phyloP scores from a whole-genome alignment of 2,329 filamentous ascomycete species.

The Aspergillus proliferans region DNA sequence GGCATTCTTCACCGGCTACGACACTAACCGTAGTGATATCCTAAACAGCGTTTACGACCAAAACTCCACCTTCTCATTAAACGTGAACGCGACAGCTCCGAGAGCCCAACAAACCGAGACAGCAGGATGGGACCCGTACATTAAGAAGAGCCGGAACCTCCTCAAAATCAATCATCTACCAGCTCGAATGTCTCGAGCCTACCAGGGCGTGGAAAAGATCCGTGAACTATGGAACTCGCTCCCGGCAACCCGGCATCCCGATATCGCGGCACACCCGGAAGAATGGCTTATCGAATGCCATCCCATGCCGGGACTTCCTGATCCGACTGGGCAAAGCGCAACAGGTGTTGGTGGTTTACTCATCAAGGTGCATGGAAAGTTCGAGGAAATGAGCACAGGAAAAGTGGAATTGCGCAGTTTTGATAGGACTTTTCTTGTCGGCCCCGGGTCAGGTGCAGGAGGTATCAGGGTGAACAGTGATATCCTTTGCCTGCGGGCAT shows the following conservation, averaged over 20 bases:
- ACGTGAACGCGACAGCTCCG: slow-evolving; percentile 60
- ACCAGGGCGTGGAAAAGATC: slow-evolving; percentile 60
- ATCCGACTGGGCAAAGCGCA: slow-evolving; percentile 57
- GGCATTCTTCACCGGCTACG: slow-evolving; percentile 68
- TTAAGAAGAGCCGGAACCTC: slow-evolving; percentile 73
- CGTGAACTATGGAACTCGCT: slow-evolving; percentile 62
- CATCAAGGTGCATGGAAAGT: slow-evolving; percentile 75
- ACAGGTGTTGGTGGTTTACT: slow-evolving; percentile 70
- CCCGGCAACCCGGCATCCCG: slow-evolving; percentile 68
- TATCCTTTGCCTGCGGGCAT: slow-evolving; percentile 66
- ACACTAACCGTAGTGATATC: slow-evolving; percentile 61
- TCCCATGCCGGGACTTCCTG: slow-evolving; percentile 63
- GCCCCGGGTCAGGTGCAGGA: slow-evolving; percentile 61
- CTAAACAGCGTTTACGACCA: slow-evolving; percentile 67
- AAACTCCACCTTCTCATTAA: slow-evolving; percentile 67
- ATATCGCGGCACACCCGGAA: slow-evolving; percentile 58
- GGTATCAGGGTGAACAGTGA: slow-evolving; percentile 74
- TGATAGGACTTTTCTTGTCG: slow-evolving; percentile 72
- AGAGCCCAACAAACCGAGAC: slow-evolving; percentile 44
- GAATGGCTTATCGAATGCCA: slow-evolving; percentile 83
- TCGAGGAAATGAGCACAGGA: slow-evolving; percentile 62
- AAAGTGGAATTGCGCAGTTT: slow-evolving; percentile 65
- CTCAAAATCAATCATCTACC: slow-evolving; percentile 58
- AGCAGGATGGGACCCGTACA: slow-evolving; percentile 63
- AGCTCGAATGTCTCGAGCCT: slow-evolving; percentile 59